Base-by-base conservation (phyloP, 345 rosid genomes). In the Camelina hispida region DNA sequence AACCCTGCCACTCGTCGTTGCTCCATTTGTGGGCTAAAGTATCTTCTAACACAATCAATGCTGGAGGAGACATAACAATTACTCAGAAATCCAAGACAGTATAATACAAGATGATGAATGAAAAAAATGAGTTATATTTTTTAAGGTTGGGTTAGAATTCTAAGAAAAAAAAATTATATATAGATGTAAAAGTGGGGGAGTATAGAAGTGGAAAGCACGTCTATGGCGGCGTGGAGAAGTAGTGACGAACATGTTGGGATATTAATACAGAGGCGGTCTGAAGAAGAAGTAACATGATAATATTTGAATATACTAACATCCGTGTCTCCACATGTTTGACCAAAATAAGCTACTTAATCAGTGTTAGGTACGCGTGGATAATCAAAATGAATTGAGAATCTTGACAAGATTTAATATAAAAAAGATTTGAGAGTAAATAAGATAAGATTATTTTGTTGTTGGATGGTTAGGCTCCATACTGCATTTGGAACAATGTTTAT, bases 151-250 rank as follows among this genome's bases (percentile, higher is more conserved):
- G 25, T 66, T 59, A 66, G 73, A 59, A 51, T 40, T 44, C 32
- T 78, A 17, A 1, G 23, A 23, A 25, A 54, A 55, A 6, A 4
- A 34, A 0, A 7, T 34, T 65, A 47, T 70, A 58, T 50, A 52
- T 13, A 2, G 0, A 18, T 50, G 54, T 47, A 16, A 46, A 28
- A 47, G 16, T 17, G 54, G 56, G 56, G 67, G 68, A 66, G 52
- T 63, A 46, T n/a, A 62, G 43, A 63, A 66, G 73, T 78, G 73
- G 77, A 32, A 60, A 13, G 69, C 81, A 78, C 77, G 81, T 72
- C 58, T 71, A 13, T 78, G 72, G 72, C 72, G 71, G 72, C 68
- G 68, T 71, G 72, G 72, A 58, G 72, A 65, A 40, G 81, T 78
- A 61, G 77, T 78, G 77, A 23, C 32, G 9, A 34, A 51, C 81